Conservation (phyloP, 129 eudicot genomes). For the Artemisia argyi region DNA sequence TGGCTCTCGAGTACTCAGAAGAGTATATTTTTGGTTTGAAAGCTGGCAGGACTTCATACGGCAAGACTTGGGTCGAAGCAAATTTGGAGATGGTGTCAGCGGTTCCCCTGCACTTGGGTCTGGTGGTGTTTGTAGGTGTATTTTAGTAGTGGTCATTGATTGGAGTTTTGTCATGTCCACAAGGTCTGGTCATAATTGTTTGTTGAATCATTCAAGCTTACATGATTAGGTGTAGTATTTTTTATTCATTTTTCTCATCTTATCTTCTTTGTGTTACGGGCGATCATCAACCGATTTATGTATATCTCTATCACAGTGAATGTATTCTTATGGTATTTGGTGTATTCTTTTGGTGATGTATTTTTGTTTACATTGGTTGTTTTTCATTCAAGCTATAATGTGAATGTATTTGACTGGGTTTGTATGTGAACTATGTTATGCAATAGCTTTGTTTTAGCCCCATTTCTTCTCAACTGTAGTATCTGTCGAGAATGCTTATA, state of each 20-base stretch:
- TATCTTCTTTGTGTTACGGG: neutral
- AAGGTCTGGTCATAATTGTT: constrained; percentile 22
- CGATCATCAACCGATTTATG: neutral
- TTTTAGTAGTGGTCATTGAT: constrained; percentile 11
- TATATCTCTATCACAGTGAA: no score
- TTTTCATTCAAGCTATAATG: no score
- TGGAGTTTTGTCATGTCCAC: constrained; percentile 1
- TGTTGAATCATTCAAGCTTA: constrained; percentile 4
- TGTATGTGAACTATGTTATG: no score
- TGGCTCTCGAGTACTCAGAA: constrained; percentile 9
- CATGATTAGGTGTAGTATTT: constrained; percentile 12
- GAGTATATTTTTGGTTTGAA: constrained; percentile 31
- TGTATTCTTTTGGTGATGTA: no score
- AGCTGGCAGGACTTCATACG: constrained; percentile 8
- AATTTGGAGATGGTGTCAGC: constrained; percentile 10
- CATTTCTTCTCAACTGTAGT: no score
- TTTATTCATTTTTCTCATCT: constrained; percentile 29
- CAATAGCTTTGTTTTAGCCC: no score
- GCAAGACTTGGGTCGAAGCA: neutral
- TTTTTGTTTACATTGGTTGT: no score
- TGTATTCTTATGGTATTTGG: no score
- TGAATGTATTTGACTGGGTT: no score
- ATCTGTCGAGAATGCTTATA: no score
- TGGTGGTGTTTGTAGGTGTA: constrained; percentile 27
- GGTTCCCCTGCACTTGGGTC: constrained; percentile 5